Percentiles rank a stretch among this genome's conserved stretches.
These are phyloP conservation scores for Syzygium aqueum DNA, from an alignment of 345 rosid species.

Conservation along the genomic window DNA sequence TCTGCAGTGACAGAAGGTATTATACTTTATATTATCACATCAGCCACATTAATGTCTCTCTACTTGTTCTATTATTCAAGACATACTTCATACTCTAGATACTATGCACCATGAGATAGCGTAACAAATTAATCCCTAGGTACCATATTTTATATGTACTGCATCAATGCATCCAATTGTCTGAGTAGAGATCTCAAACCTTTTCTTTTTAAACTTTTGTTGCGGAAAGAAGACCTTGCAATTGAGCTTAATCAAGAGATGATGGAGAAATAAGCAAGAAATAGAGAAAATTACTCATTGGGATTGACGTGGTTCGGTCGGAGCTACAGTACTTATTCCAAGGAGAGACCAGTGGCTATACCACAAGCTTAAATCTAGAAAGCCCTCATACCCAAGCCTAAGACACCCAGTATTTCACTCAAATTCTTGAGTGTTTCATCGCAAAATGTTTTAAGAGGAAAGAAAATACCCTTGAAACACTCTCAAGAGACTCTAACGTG, in stretches of 20 bases:
- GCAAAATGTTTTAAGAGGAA: neutral
- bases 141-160: neutral
- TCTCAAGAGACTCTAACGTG: neutral
- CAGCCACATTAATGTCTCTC: neutral
- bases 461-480: neutral
- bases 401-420: neutral
- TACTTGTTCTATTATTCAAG: neutral
- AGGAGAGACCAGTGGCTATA: neutral
- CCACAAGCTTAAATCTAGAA: neutral
- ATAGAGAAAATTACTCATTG: neutral
- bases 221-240: neutral
- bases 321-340: neutral
- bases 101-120: neutral
- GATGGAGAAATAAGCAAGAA: neutral
- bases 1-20: neutral
- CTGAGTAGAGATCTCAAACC: neutral
- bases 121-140: neutral
- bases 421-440: neutral
- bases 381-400: neutral
- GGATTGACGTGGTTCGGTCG: neutral
- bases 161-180: neutral
- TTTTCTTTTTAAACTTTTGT: neutral
- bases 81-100: neutral
- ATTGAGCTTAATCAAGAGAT: neutral
- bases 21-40: neutral